Percentiles rank a stretch among this genome's conserved stretches.
phyloP scores from a whole-genome alignment of 345 rosid genomes.

The Arabidopsis suecica region DNA sequence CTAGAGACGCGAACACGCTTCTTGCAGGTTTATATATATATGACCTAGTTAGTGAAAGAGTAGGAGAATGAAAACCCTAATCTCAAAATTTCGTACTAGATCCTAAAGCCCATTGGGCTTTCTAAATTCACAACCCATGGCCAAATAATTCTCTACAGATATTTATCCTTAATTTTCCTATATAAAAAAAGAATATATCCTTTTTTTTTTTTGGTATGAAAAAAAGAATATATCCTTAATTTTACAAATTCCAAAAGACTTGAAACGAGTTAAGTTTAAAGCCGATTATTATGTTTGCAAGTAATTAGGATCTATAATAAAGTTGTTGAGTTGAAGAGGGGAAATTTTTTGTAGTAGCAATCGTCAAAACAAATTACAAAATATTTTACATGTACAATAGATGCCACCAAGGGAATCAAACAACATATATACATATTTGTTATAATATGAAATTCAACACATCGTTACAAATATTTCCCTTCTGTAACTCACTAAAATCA shows the following conservation, averaged over 20 bases:
- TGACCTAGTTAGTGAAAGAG: background rate
- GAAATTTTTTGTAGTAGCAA: background rate
- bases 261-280: too few relatives aligned
- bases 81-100: background rate
- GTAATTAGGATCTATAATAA: background rate
- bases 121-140: background rate
- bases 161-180: too few relatives aligned
- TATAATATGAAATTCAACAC: background rate
- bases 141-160: too few relatives aligned
- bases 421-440: constrained; percentile 8
- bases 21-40: background rate
- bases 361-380: constrained; percentile 2
- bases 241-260: too few relatives aligned
- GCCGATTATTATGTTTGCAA: too few relatives aligned
- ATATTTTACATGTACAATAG: constrained; percentile 16
- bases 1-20: background rate
- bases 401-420: constrained; percentile 29
- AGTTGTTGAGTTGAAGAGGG: background rate
- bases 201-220: too few relatives aligned
- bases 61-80: constrained; percentile 24
- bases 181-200: too few relatives aligned
- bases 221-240: too few relatives aligned
- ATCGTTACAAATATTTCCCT: background rate
- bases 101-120: constrained; percentile 36
- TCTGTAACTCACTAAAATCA: background rate